These are phyloP conservation scores for Przewalskia tangutica DNA, from an alignment of 257 asterid genomes.

Conservation along the genomic window DNA sequence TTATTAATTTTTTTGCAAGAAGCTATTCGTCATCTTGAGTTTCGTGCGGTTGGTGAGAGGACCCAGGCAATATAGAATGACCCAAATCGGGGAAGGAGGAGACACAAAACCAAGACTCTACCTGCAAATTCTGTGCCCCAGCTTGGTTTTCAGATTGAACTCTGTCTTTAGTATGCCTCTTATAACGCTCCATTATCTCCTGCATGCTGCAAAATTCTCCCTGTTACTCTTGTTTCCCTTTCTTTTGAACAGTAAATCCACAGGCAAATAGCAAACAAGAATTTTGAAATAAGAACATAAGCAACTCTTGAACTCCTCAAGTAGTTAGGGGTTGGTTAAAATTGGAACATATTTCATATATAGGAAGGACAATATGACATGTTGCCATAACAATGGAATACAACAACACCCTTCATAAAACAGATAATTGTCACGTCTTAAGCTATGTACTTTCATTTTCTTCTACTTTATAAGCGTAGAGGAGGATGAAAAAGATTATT, in stretches of 20 bases:
- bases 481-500: not conserved
- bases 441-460: not conserved
- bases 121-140: constrained; percentile 51
- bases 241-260: not conserved
- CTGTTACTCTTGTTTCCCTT: not conserved
- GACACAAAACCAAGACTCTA: constrained; percentile 1
- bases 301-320: not conserved
- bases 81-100: not conserved
- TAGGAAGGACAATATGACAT: not conserved
- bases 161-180: constrained; percentile 41
- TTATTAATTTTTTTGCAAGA: not conserved
- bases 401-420: not conserved
- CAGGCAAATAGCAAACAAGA: not conserved
- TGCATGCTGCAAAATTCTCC: constrained; percentile 40
- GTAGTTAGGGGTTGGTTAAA: not conserved
- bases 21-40: not conserved
- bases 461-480: not conserved
- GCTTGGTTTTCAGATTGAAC: constrained; percentile 39
- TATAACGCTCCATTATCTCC: constrained; percentile 63
- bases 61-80: no score
- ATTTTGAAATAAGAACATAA: not conserved
- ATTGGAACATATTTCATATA: not conserved
- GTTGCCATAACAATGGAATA: not conserved
- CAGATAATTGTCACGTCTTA: not conserved
- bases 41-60: no score